Evolutionary conservation across 2,329 filamentous ascomycete species (phyloP).

Genomic region (Calonectria honghensis): DNA sequence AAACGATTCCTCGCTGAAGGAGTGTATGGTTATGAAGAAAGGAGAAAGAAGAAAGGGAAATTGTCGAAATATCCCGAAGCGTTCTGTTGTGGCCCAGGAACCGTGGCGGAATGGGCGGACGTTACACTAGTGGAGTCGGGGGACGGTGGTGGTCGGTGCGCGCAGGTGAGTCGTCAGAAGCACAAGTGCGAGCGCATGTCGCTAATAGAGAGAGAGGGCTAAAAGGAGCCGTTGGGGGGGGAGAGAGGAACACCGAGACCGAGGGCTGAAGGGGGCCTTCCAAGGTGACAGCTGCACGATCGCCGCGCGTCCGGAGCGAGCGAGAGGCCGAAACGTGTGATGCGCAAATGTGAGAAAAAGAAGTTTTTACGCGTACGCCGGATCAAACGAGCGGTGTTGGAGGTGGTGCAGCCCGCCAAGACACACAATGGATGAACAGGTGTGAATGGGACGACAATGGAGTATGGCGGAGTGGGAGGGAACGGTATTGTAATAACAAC

Average conservation of each 20-base stretch:
- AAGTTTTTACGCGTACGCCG: conserved; percentile 1
- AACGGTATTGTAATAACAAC: conserved; percentile 44
- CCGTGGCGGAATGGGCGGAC: conserved; percentile 26
- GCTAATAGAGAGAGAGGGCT: conserved; percentile 29
- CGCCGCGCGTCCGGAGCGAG: conserved; percentile 6
- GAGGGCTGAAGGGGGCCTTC: not conserved
- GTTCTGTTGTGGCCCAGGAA: conserved; percentile 21
- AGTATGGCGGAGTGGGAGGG: conserved; percentile 16
- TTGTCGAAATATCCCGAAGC: conserved; percentile 5
- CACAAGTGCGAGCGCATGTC: conserved; percentile 36
- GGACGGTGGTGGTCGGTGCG: conserved; percentile 39
- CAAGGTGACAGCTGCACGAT: not conserved
- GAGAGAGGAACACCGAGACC: not conserved
- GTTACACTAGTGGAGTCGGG: conserved; percentile 39
- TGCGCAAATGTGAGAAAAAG: conserved; percentile 5
- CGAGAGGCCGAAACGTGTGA: conserved; percentile 17
- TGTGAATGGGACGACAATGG: conserved; percentile 4
- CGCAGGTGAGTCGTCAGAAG: conserved; percentile 36
- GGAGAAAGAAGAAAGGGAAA: conserved; percentile 44
- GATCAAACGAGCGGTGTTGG: conserved; percentile 19
- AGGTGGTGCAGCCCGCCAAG: conserved; percentile 15
- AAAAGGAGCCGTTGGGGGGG: conserved; percentile 25
- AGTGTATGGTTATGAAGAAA: conserved; percentile 24
- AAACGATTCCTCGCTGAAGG: conserved; percentile 24
- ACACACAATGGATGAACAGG: conserved; percentile 3